Evolutionary conservation across 2,329 filamentous ascomycete genomes (phyloP).

Genomic region (Stenocarpella maydis): DNA sequence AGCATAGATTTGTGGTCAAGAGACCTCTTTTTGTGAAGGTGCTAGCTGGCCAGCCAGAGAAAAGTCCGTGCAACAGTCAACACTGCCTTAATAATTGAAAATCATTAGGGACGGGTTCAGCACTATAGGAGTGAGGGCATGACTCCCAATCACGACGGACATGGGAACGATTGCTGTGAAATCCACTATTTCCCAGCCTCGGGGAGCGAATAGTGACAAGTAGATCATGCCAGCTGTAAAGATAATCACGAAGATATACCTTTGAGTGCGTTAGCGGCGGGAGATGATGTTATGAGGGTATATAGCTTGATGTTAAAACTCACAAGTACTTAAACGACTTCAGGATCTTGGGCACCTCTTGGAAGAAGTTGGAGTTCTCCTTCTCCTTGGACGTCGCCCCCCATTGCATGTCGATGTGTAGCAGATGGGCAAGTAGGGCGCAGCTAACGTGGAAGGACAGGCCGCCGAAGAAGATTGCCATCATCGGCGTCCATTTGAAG

Average conservation of each 20-base stretch:
- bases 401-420: constrained; percentile 55
- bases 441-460: constrained; percentile 51
- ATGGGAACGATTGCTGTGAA: constrained; percentile 68
- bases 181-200: constrained; percentile 62
- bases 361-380: constrained; percentile 63
- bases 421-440: constrained; percentile 51
- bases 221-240: constrained; percentile 56
- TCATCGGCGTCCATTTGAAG: constrained; percentile 68
- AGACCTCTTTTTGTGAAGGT: not conserved
- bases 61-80: no score
- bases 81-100: constrained; percentile 59
- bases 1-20: not conserved
- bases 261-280: not conserved
- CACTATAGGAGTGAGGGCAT: constrained; percentile 64
- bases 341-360: constrained; percentile 62
- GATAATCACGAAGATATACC: constrained; percentile 36
- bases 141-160: constrained; percentile 57
- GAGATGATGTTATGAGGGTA: not conserved
- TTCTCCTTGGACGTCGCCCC: constrained; percentile 65
- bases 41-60: not conserved
- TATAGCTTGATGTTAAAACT: constrained; percentile 51
- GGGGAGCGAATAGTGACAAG: constrained; percentile 53
- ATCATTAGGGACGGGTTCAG: constrained; percentile 70
- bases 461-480: constrained; percentile 53
- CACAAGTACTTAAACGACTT: constrained; percentile 62